phyloP scores from a whole-genome alignment of 345 rosid genomes.

The Camelina sativa region DNA sequence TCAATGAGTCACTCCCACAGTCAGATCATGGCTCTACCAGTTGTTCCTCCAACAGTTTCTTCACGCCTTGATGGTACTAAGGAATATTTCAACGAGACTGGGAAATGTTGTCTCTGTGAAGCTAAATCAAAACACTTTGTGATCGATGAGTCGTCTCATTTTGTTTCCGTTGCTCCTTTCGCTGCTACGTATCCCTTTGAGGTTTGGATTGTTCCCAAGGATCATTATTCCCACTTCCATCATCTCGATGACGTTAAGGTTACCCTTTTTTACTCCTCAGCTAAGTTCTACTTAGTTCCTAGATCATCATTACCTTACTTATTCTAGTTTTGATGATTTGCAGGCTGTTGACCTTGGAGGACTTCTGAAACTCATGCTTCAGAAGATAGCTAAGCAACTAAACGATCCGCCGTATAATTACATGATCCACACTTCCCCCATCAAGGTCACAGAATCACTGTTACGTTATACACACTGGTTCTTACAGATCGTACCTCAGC shows the following conservation, averaged over 20 bases:
- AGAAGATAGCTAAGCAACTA: slow-evolving; percentile 62
- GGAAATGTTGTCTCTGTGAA: slow-evolving; percentile 79
- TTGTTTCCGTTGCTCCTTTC: slow-evolving; percentile 67
- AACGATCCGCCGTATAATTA: slow-evolving; percentile 79
- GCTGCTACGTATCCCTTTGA: slow-evolving; percentile 77
- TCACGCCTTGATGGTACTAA: slow-evolving; percentile 60
- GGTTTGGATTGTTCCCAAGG: slow-evolving; percentile 80
- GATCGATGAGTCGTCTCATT: slow-evolving; percentile 64
- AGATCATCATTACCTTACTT: slow-evolving; percentile 5
- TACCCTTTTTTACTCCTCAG: neutral
- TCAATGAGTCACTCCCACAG: slow-evolving; percentile 93
- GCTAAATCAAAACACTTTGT: slow-evolving; percentile 53
- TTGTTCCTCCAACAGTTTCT: slow-evolving; percentile 68
- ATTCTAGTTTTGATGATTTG: slow-evolving; percentile 3
- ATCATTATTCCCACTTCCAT: slow-evolving; percentile 76
- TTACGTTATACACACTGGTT: slow-evolving; percentile 74
- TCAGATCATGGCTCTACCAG: slow-evolving; percentile 83
- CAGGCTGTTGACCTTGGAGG: slow-evolving; percentile 86
- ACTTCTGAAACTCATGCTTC: slow-evolving; percentile 69
- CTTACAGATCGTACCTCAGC: slow-evolving; percentile 73
- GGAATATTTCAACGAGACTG: slow-evolving; percentile 60
- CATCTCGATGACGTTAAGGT: slow-evolving; percentile 67
- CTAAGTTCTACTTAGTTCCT: neutral
- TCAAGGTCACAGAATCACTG: slow-evolving; percentile 48
- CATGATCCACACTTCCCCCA: slow-evolving; percentile 88